Conservation (phyloP, 2,329 filamentous ascomycete genomes). For the Pezicula neosporulosa region DNA sequence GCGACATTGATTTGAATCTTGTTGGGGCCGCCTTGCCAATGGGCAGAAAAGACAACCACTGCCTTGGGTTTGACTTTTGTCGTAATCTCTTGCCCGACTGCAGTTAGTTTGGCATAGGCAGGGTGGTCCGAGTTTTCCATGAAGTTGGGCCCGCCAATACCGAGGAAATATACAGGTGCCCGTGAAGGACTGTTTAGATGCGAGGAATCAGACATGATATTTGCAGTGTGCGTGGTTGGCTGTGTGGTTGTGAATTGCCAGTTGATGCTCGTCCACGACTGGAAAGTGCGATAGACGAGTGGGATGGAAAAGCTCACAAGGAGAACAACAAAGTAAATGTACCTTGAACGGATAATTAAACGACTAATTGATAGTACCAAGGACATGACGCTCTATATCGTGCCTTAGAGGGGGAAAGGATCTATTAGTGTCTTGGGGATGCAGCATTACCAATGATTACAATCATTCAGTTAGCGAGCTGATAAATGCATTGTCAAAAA, state of each 20-base stretch:
- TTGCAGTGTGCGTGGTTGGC: slow-evolving; percentile 5
- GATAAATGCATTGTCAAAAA: slow-evolving; percentile 8
- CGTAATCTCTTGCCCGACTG: slow-evolving; percentile 67
- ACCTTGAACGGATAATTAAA: slow-evolving; percentile 11
- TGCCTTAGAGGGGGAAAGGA: slow-evolving; percentile 1
- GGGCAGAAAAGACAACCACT: slow-evolving; percentile 71
- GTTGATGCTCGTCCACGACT: slow-evolving; percentile 6
- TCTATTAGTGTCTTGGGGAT: slow-evolving; percentile 3
- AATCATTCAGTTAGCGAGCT: slow-evolving; percentile 3
- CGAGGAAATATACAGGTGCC: slow-evolving; percentile 20
- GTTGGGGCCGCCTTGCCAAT: slow-evolving; percentile 61
- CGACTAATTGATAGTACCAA: slow-evolving; percentile 1
- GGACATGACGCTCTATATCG: slow-evolving; percentile 3
- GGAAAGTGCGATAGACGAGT: slow-evolving; percentile 7
- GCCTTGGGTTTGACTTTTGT: slow-evolving; percentile 64
- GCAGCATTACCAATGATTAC: slow-evolving; percentile 6
- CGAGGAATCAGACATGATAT: slow-evolving; percentile 11
- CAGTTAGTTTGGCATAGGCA: slow-evolving; percentile 58
- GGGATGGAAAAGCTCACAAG: slow-evolving; percentile 12
- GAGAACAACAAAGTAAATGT: slow-evolving; percentile 16
- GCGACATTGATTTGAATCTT: slow-evolving; percentile 62
- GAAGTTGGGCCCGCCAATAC: slow-evolving; percentile 47
- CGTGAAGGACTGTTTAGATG: slow-evolving; percentile 9
- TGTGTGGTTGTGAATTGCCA: slow-evolving; percentile 4
- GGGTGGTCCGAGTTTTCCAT: slow-evolving; percentile 67